Conservation (phyloP, 2,329 filamentous ascomycete species). For the Laburnicola sp. region DNA sequence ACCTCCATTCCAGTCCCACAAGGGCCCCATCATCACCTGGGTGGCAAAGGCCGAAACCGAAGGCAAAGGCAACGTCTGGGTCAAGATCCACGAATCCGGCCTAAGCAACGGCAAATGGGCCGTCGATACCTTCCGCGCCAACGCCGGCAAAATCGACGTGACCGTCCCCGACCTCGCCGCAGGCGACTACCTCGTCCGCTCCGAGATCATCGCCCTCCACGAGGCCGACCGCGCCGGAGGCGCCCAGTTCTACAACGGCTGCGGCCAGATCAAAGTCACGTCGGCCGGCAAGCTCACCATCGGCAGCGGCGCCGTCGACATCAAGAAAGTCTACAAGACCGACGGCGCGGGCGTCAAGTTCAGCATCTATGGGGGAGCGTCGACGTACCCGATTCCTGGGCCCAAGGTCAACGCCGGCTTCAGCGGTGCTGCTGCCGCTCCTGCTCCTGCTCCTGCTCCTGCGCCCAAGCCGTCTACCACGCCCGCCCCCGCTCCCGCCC, state of each 20-base stretch:
- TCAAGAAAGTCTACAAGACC: slow-evolving; percentile 50
- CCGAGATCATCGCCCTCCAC: slow-evolving; percentile 53
- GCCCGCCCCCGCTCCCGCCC: slow-evolving; percentile 12
- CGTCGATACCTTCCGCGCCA: slow-evolving; percentile 46
- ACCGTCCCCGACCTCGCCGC: slow-evolving; percentile 48
- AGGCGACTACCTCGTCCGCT: slow-evolving; percentile 51
- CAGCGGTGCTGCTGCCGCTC: slow-evolving; percentile 19
- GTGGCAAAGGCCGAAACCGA: slow-evolving; percentile 51
- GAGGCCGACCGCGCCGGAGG: slow-evolving; percentile 42
- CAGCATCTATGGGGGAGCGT: slow-evolving; percentile 46
- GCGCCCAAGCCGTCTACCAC: slow-evolving; percentile 7
- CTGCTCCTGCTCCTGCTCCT: slow-evolving; percentile 12
- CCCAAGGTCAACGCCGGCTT: slow-evolving; percentile 37
- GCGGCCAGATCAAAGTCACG: slow-evolving; percentile 49
- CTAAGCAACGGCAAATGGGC: slow-evolving; percentile 45
- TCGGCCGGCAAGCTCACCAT: slow-evolving; percentile 36
- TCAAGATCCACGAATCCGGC: slow-evolving; percentile 51
- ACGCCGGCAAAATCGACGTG: slow-evolving; percentile 50
- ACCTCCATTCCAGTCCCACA: slow-evolving; percentile 46
- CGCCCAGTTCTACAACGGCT: slow-evolving; percentile 53
- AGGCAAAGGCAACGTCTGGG: slow-evolving; percentile 57
- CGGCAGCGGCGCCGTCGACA: slow-evolving; percentile 53
- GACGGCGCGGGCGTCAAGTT: slow-evolving; percentile 48
- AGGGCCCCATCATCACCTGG: slow-evolving; percentile 59
- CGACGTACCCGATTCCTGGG: slow-evolving; percentile 1